These are phyloP conservation scores for Amanita rimosa DNA, from an alignment of 768 basidiomycete genomes.

Conservation along the genomic window DNA sequence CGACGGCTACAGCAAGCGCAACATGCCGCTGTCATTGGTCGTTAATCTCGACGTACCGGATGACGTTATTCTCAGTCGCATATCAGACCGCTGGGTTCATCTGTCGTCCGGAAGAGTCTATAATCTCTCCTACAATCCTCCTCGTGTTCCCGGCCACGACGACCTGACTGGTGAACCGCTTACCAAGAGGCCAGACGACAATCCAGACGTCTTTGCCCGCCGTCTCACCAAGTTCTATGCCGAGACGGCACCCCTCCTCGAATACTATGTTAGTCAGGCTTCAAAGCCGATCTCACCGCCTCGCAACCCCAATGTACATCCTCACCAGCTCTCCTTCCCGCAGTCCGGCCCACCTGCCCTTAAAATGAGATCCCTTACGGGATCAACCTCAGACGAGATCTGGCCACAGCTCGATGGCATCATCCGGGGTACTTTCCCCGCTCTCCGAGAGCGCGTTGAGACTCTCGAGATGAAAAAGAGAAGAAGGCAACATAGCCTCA, in stretches of 20 bases:
- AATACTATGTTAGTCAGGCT: constrained; percentile 43
- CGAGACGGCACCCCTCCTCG: constrained; percentile 72
- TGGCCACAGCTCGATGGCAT: constrained; percentile 73
- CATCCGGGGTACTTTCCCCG: constrained; percentile 47
- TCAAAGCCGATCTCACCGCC: constrained; percentile 15
- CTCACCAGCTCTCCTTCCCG: constrained; percentile 38
- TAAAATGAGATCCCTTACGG: constrained; percentile 49
- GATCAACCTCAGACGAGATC: constrained; percentile 78
- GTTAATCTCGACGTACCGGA: constrained; percentile 88
- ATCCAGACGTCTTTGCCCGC: constrained; percentile 70
- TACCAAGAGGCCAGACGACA: constrained; percentile 84
- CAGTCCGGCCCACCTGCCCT: constrained; percentile 29
- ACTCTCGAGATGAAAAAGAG: constrained; percentile 29
- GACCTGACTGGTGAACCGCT: constrained; percentile 82
- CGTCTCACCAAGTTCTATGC: constrained; percentile 70
- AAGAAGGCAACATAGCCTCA: constrained; percentile 28
- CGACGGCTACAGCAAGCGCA: constrained; percentile 34
- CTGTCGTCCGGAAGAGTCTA: constrained; percentile 83
- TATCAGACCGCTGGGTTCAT: constrained; percentile 87
- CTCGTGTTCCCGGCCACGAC: constrained; percentile 69
- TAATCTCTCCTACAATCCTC: constrained; percentile 81
- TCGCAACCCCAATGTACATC: constrained; percentile 29
- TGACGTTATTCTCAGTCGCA: constrained; percentile 72
- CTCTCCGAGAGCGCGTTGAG: constrained; percentile 38
- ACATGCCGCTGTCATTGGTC: constrained; percentile 63